Conservation (phyloP, 306 rosid genomes). For the Quercus robur region DNA sequence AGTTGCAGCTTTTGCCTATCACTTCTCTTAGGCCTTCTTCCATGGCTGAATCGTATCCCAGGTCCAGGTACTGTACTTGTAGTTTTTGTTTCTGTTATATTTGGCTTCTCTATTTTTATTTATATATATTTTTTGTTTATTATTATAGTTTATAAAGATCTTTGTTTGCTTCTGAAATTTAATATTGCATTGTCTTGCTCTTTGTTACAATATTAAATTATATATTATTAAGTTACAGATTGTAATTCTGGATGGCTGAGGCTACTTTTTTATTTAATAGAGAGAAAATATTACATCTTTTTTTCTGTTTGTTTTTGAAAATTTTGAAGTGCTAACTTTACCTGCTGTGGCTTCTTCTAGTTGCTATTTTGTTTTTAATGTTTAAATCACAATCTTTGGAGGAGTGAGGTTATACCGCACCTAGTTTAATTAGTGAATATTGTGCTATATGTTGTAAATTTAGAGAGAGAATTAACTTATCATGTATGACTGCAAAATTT, state of each 20-base stretch:
- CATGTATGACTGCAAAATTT: background rate
- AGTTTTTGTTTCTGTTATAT: background rate
- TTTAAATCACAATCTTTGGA: background rate
- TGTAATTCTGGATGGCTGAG: background rate
- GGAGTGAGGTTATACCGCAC: background rate
- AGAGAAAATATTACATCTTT: background rate
- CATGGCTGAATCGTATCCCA: slow-evolving; percentile 58
- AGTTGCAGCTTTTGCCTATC: slow-evolving; percentile 81
- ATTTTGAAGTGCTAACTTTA: background rate
- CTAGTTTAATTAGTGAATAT: background rate
- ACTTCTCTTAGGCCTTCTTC: slow-evolving; percentile 61
- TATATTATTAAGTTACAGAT: background rate
- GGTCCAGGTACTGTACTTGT: slow-evolving; percentile 51
- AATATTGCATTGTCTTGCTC: background rate
- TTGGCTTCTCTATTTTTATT: background rate
- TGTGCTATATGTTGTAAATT: background rate
- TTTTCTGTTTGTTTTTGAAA: background rate
- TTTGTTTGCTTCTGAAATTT: slow-evolving; percentile 16
- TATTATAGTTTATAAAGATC: too few species aligned
- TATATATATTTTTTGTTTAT: background rate
- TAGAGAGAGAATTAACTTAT: background rate
- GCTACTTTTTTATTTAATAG: background rate
- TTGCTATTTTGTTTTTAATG: background rate
- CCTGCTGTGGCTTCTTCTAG: background rate
- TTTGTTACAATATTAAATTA: background rate